Conservation (phyloP, 768 basidiomycete genomes). For the Trametes meyenii region DNA sequence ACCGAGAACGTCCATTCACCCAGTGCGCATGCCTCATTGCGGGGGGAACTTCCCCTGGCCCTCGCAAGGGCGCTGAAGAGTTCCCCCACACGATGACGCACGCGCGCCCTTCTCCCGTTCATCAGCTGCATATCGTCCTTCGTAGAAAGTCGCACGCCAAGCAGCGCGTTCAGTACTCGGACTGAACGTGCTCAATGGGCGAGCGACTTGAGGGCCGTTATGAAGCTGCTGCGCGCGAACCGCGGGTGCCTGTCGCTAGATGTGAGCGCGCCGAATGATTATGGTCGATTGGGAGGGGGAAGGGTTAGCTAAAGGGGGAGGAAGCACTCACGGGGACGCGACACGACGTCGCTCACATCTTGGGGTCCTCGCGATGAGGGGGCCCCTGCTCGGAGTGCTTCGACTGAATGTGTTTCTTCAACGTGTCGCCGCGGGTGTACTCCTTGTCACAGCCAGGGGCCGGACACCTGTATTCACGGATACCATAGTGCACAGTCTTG, state of each 20-base stretch:
- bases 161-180: not conserved
- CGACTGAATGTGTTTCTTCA: slow-evolving; percentile 10
- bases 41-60: slow-evolving; percentile 8
- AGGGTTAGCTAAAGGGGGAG: no score
- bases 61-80: not conserved
- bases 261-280: not conserved
- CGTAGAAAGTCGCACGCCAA: slow-evolving; percentile 9
- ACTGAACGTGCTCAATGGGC: slow-evolving; percentile 6
- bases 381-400: slow-evolving; percentile 16
- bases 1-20: not conserved
- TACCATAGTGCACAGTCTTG: slow-evolving; percentile 2
- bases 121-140: slow-evolving; percentile 20
- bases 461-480: not conserved
- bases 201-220: slow-evolving; percentile 11
- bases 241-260: slow-evolving; percentile 2
- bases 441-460: not conserved
- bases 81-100: slow-evolving; percentile 3
- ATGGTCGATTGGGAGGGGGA: not conserved
- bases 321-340: not conserved
- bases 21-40: slow-evolving; percentile 8
- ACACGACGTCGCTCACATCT: not conserved
- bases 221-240: slow-evolving; percentile 12
- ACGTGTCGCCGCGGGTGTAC: slow-evolving; percentile 16
- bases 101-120: slow-evolving; percentile 12
- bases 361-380: slow-evolving; percentile 8